These are phyloP conservation scores for Astragalus glycyphyllos DNA, from an alignment of 306 rosid species.

Conservation along the genomic window DNA sequence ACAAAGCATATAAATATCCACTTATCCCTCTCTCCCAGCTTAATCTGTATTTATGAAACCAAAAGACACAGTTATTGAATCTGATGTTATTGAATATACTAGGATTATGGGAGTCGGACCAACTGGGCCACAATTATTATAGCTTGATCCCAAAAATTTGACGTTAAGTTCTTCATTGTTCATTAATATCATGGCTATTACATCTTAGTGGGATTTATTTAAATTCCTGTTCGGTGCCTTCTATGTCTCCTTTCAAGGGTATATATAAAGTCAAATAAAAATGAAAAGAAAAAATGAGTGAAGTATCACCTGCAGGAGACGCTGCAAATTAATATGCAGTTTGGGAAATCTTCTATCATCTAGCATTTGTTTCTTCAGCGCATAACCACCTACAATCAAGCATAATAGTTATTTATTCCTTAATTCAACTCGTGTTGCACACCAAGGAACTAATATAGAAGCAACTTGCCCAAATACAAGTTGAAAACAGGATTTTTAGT, in stretches of 20 bases:
- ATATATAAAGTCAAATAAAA: neutral
- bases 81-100: neutral
- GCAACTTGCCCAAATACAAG: conserved; percentile 28
- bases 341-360: conserved; percentile 98
- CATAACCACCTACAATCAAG: conserved; percentile 70
- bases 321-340: conserved; percentile 90
- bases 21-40: neutral
- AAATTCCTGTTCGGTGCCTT: conserved; percentile 2
- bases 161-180: conserved; percentile 1
- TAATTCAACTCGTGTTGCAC: conserved; percentile 8
- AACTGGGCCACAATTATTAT: neutral
- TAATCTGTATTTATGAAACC: conserved; percentile 14
- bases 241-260: neutral
- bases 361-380: conserved; percentile 91
- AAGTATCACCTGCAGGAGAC: conserved; percentile 82
- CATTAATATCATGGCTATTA: neutral
- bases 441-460: conserved; percentile 5
- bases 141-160: conserved; percentile 2
- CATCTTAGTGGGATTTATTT: conserved; percentile 10
- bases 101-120: neutral
- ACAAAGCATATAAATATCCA: neutral
- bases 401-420: conserved; percentile 35
- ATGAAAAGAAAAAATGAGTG: conserved; percentile 30
- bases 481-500: conserved; percentile 24
- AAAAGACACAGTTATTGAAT: neutral